A percentile compares a stretch with the other conserved stretches of the same genome.
Evolutionary conservation across 176 grass and related monocot species (phyloP).

Genomic region (Eleusine coracana): DNA sequence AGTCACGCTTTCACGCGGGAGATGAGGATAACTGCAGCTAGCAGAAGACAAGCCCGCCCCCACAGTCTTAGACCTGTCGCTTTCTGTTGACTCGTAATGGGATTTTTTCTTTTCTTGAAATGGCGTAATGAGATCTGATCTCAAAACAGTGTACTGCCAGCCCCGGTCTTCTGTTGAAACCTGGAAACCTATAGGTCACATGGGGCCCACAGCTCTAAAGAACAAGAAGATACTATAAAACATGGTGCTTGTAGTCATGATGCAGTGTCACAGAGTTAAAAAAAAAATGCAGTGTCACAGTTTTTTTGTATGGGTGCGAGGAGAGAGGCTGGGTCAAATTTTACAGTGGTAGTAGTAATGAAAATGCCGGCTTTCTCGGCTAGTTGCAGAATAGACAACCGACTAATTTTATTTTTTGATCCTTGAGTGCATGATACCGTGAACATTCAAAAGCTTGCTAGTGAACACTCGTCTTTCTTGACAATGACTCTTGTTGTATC

Average conservation of each 20-base stretch:
- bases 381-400: not conserved
- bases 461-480: not conserved
- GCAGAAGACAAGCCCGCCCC: not conserved
- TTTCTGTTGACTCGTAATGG: not conserved
- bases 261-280: not conserved
- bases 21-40: not conserved
- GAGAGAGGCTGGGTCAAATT: not conserved
- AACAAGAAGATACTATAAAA: not conserved
- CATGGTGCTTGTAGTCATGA: not conserved
- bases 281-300: not conserved
- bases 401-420: not conserved
- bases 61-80: not conserved
- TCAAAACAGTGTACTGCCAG: not conserved
- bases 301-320: not conserved
- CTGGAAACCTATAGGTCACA: not conserved
- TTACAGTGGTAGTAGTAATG: not conserved
- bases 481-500: not conserved
- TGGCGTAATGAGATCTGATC: not conserved
- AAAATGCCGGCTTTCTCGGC: not conserved
- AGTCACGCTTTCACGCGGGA: slow-evolving; percentile 10
- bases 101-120: not conserved
- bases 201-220: not conserved
- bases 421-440: not conserved
- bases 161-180: not conserved
- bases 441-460: not conserved